phyloP scores from a whole-genome alignment of 2,329 filamentous ascomycete genomes.

The Apiospora arundinis region DNA sequence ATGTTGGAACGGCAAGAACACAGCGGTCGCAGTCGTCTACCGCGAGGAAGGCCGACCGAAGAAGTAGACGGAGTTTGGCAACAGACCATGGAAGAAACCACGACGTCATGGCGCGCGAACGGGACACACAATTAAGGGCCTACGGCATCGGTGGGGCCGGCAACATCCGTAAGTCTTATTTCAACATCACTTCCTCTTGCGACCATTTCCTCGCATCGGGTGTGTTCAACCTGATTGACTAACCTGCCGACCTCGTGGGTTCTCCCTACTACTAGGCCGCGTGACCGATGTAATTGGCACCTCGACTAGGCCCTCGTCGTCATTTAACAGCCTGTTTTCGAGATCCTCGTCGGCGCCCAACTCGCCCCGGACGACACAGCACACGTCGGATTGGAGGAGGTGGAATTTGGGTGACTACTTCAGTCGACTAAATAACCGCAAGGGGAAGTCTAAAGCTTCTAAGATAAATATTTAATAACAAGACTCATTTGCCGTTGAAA shows the following conservation, averaged over 20 bases:
- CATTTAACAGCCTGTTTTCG: conserved; percentile 27
- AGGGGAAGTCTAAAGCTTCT: conserved; percentile 19
- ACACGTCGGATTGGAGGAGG: conserved; percentile 22
- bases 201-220: no score
- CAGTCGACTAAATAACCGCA: conserved; percentile 28
- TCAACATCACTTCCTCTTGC: not conserved
- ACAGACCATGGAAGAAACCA: conserved; percentile 27
- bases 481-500: no score
- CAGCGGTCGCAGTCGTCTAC: not conserved
- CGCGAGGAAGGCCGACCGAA: no score
- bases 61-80: no score
- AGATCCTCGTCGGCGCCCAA: conserved; percentile 17
- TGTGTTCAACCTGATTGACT: no score
- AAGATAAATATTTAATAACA: no score
- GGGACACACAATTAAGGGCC: conserved; percentile 43
- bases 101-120: conserved; percentile 36
- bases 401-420: conserved; percentile 27
- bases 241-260: not conserved
- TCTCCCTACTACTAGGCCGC: conserved; percentile 28
- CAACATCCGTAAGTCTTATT: conserved; percentile 45
- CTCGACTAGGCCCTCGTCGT: conserved; percentile 23
- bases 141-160: conserved; percentile 49
- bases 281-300: conserved; percentile 39
- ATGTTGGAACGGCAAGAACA: not conserved
- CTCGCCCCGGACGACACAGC: not conserved